Evolutionary conservation across 148 eudicot species (phyloP), one percentile per base, ranked within the genome.

Genomic region (Dianthus caryophyllus): DNA sequence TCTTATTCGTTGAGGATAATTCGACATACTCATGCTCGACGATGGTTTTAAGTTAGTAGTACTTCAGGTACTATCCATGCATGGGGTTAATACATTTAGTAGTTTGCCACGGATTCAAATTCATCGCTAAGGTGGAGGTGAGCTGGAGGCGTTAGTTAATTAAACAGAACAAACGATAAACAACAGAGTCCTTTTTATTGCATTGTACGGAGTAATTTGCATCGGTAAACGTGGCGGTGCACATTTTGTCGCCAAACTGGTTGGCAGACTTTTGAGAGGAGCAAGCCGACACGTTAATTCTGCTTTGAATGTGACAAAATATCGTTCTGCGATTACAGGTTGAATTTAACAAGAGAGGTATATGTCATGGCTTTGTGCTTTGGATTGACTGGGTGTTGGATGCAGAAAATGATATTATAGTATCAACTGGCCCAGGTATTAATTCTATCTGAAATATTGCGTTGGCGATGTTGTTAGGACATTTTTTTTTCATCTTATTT

Each of bases 351-450:
- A 49, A 75, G 65, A 30, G 75, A 38, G 98, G 98, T 39, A 76
- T 66, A 51, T 92, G 96, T 80, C 94, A 92, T 77, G 98, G 94
- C 21, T 85, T 89, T 72, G 96, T 77, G 33, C 79, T 92, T 72
- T 92, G 98, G 98, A 92, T 92, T 58, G 96, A 92, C 76, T 92
- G 96, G 96, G 83, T 89, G 48, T 67, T 87, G 84, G 85, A 85
- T 62, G 60, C 66, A 5, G 82, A 82, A 22, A 74, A 74, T 33
- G 61, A 83, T 41, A 80, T 73, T 30, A 50, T 79, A 59, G 71
- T 89, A 25, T 81, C 96, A 61, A 82, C 86, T 4, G 98, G 94
- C 49, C 96, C 96, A 75, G 98, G 98, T 87, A 82, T n/a, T 4
- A n/a, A n/a, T 33, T 0, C 25, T 33, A 7, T 33, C 38, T 22